These are phyloP conservation scores for Hypomyces rosellus DNA, from an alignment of 2,329 filamentous ascomycete genomes.

Conservation along the genomic window DNA sequence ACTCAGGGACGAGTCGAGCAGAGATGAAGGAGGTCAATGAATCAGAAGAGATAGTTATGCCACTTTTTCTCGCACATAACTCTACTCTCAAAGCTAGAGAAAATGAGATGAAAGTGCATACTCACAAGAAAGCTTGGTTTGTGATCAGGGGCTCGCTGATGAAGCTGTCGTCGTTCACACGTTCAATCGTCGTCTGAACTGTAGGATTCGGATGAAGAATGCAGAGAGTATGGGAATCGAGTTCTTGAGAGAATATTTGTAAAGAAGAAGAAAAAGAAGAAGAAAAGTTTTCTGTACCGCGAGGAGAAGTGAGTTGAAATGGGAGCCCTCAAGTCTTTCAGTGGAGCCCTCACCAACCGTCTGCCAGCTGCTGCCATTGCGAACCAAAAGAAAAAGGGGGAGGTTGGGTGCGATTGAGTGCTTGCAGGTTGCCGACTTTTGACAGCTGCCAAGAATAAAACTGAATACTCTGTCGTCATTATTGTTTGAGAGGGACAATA, in stretches of 20 bases:
- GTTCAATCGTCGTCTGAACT: neutral
- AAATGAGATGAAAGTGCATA: neutral
- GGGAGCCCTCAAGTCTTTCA: neutral
- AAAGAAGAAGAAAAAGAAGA: neutral
- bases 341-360: neutral
- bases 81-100: no score
- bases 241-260: neutral
- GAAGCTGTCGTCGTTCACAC: neutral
- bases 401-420: neutral
- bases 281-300: neutral
- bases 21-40: no score
- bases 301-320: neutral
- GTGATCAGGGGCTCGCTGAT: neutral
- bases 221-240: neutral
- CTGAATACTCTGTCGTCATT: no score
- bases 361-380: constrained; percentile 9
- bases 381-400: neutral
- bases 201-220: neutral
- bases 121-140: constrained; percentile 1
- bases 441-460: no score
- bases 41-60: neutral
- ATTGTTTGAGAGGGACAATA: no score
- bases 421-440: no score
- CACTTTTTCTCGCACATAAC: no score
- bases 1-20: no score